Evolutionary conservation across 495 filamentous ascomycete genomes (phyloP).

Genomic region (Xylaria acuta): DNA sequence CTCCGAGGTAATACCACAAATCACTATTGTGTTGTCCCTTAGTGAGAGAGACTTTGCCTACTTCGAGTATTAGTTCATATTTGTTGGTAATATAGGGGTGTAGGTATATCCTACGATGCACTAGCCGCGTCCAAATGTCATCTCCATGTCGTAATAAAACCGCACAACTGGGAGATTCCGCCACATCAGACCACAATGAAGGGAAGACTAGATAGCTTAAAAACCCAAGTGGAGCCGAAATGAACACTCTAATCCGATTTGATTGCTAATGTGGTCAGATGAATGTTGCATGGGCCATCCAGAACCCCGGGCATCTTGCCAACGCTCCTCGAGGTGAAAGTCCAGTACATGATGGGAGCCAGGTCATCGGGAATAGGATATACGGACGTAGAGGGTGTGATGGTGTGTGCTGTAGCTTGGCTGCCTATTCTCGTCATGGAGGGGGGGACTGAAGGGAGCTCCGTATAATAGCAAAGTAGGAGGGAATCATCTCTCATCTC

Average conservation of each 20-base stretch:
- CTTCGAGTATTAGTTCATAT: not conserved
- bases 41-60: slow-evolving; percentile 1
- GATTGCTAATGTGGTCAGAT: slow-evolving; percentile 23
- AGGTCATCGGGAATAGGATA: slow-evolving; percentile 21
- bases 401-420: slow-evolving; percentile 14
- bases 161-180: slow-evolving; percentile 15
- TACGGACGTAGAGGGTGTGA: not conserved
- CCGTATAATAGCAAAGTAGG: slow-evolving; percentile 8
- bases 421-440: slow-evolving; percentile 7
- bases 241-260: slow-evolving; percentile 20
- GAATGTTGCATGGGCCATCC: slow-evolving; percentile 24
- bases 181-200: slow-evolving; percentile 30
- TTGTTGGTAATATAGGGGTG: slow-evolving; percentile 13
- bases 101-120: slow-evolving; percentile 7
- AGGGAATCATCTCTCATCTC: slow-evolving; percentile 20
- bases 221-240: slow-evolving; percentile 23
- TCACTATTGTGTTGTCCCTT: not conserved
- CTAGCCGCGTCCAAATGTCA: not conserved
- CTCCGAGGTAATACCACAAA: not conserved
- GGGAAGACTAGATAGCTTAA: slow-evolving; percentile 14
- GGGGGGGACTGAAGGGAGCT: slow-evolving; percentile 9
- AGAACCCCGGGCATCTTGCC: slow-evolving; percentile 10
- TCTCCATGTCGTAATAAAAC: not conserved
- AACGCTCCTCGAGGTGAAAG: slow-evolving; percentile 22
- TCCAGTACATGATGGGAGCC: slow-evolving; percentile 27